Base-by-base conservation (phyloP, 176 grass and related monocot genomes). In the Phoenix roebelenii region DNA sequence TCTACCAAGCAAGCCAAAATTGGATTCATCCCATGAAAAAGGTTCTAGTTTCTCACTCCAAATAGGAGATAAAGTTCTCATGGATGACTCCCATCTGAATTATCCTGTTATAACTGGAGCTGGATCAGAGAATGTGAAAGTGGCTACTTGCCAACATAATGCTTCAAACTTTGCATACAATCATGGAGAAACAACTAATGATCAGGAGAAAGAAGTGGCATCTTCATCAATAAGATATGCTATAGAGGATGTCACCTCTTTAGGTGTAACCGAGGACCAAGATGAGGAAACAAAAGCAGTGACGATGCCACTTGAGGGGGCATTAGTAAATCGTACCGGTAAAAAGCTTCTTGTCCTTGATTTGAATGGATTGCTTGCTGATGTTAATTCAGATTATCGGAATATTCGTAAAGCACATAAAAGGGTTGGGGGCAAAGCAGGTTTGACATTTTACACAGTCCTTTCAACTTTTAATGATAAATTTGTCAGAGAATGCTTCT, bases 291-390 rank as follows among this genome's bases (percentile, higher is more conserved):
- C 70, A 32, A 80, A 72, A 58, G 12, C 28, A 26, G 1, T 23
- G 15, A 63, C 58, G 49, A 3, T 25, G 22, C 66, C 59, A 20
- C 80, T 26, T 12, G 60, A 64, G 52, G 62, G n/a, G 39, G 49
- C 67, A 30, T 69, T 82, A 49, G 53, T 79, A 69, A 32, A 39
- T 22, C 15, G 49, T 52, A 58, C 44, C 7, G 79, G 60, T 71
- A 97, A 77, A 73, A 97, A 91, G n/a, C 83, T 97, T 73, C 75
- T 97, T 75, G 69, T 97, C 53, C 79, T 97, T 75, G 92, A 97
- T 85, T 77, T 96, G 56, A 96, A 96, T 50, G 92, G 92, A 53
- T 85, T 96, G 53, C 87, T 96, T 79, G 92, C 69, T 14, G 92
- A 96, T 76, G 90, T 96, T 62, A 85, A 82, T 52, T 14, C 60